phyloP scores from a whole-genome alignment of 1,139 yeast genomes.

The Hansenula lynferdii region DNA sequence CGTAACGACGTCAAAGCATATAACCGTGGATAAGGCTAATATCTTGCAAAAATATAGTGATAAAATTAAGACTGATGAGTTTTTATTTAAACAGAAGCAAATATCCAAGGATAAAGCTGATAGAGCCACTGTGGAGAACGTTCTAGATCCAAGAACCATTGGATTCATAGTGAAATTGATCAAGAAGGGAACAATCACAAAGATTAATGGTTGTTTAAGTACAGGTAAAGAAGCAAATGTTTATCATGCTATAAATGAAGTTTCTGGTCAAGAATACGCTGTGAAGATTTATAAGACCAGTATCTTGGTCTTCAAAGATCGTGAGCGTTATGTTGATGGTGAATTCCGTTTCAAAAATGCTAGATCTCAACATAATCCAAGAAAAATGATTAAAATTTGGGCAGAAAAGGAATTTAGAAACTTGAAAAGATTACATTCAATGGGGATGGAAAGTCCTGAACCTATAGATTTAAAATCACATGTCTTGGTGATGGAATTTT shows the following conservation, averaged over 20 bases:
- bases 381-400: constrained; percentile 98
- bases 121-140: constrained; percentile 96
- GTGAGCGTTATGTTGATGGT: constrained; percentile 95
- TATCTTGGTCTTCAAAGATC: constrained; percentile 88
- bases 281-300: constrained; percentile 96
- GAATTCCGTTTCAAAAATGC: constrained; percentile 88
- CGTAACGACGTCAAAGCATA: constrained; percentile 5
- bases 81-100: constrained; percentile 47
- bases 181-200: constrained; percentile 75
- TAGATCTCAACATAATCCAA: constrained; percentile 83
- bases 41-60: constrained; percentile 58
- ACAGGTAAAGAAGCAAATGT: constrained; percentile 99
- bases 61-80: constrained; percentile 58
- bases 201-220: constrained; percentile 89
- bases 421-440: constrained; percentile 68
- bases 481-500: constrained; percentile 91
- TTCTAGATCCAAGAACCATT: constrained; percentile 90
- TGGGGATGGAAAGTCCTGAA: constrained; percentile 89
- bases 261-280: constrained; percentile 60
- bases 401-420: constrained; percentile 97
- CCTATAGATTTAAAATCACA: constrained; percentile 87
- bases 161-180: constrained; percentile 76
- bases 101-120: constrained; percentile 78
- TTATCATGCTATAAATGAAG: constrained; percentile 83
- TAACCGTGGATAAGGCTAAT: constrained; percentile 45